phyloP scores from a whole-genome alignment of 2,329 filamentous ascomycete species.

The Ambrosiella cleistominuta region DNA sequence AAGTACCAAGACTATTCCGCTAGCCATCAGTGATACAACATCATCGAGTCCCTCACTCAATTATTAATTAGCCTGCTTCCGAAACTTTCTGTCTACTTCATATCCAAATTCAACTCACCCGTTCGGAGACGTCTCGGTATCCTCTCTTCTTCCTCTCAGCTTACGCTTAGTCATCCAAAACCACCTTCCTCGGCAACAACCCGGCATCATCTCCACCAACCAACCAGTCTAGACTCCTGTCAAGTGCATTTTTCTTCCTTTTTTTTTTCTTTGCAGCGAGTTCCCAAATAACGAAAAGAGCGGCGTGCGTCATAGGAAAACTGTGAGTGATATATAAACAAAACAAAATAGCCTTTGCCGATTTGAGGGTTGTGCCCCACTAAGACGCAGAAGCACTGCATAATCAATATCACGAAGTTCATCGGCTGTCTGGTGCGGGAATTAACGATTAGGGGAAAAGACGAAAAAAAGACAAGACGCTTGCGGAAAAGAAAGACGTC shows the following conservation, averaged over 20 bases:
- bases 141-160: not conserved
- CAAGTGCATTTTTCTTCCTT: too few relatives aligned
- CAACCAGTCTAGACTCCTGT: too few relatives aligned
- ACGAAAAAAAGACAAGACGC: not conserved
- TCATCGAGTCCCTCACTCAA: too few relatives aligned
- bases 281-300: not conserved
- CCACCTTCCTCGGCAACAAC: not conserved
- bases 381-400: not conserved
- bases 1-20: too few relatives aligned
- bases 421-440: not conserved
- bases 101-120: not conserved
- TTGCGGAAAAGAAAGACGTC: not conserved
- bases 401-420: not conserved
- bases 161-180: not conserved
- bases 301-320: not conserved
- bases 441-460: not conserved
- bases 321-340: not conserved
- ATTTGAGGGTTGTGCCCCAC: not conserved
- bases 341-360: not conserved
- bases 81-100: too few relatives aligned
- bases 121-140: not conserved
- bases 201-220: not conserved
- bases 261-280: not conserved
- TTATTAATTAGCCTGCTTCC: too few relatives aligned
- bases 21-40: too few relatives aligned